Evolutionary conservation across 106 monocot genomes (phyloP), one percentile per base, ranked within the genome.

Genomic region (Apostasia shenzhenica): DNA sequence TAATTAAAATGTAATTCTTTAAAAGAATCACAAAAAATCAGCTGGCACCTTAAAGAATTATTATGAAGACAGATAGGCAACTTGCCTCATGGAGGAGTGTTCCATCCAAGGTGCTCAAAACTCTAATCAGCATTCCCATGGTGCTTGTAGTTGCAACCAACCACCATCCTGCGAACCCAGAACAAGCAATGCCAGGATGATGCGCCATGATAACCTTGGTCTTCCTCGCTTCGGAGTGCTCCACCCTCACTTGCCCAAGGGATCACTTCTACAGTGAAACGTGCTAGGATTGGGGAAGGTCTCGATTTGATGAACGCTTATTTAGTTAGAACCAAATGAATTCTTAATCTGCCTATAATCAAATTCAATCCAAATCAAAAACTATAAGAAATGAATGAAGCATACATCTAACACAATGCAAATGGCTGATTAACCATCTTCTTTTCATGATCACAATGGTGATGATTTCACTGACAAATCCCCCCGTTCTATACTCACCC

Each of bases 201-300:
- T 94, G 94, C 0, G 94, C 94, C 85, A 91, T 81, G 47, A 94
- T 85, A 39, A 94, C 90, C 79, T 94, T 94, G 44, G 94, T 91
- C 74, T 67, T 72, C 73, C 79, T 70, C 1, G 91, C 72, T 2
- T 83, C 91, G n/a, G 90, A 94, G 68, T 94, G 90, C 73, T 94
- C 94, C 49, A 94, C 81, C 77, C 94, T 80, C 8, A 94, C 79
- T 79, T 94, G 94, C 54, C 94, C 94, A n/a, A 94, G 82, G 51
- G 80, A 76, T 14, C 94, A 90, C 64, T 85, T 90, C 81, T 85
- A 88, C 83, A 91, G 94, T 0, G 94, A 94, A 8, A 94, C 91
- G 1, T 83, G 68, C 75, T 85, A 0, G 94, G 90, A 40, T 94
- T 94, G 4, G 94, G 85, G 45, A 89, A 90, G 3, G 94, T 94